Base-by-base conservation (phyloP, 768 basidiomycete species). In the Auriscalpium orientale region DNA sequence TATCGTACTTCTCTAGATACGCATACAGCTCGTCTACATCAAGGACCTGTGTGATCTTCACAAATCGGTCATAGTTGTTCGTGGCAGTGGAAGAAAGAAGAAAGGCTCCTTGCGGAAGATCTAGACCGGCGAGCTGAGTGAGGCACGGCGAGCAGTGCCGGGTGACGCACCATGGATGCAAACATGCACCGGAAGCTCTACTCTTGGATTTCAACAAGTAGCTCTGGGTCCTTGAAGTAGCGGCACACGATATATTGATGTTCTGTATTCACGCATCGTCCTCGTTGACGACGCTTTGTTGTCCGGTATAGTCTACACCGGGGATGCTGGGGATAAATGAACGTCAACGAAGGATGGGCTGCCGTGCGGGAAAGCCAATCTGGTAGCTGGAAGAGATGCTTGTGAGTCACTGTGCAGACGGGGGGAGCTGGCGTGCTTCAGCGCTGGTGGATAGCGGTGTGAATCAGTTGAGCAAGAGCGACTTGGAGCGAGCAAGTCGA, bases 131-230 rank as follows among this genome's bases (percentile, higher is more conserved):
- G 43, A 22, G 34, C 6, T 16, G 13, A 52, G 48, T 36, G 58
- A 46, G 45, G 35, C 15, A n/a, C 56, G n/a, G 21, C 13, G 20
- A 18, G 18, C 20, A 54, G n/a, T 56, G 16, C 37, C 20, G 35
- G 37, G 37, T 20, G 5, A 49, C 67, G 40, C 49, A 95, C 95
- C 95, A 98, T 98, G n/a, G 90, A 92, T 8, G 95, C 95, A 71
- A 95, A 97, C 93, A 95, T 98, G 69, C 95, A 98, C 16, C 95
- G 95, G 67, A 90, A 86, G 74, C 91, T 94, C 95, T 98, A 98
- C 69, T 97, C 93, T 70, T 97, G 95, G 76, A 95, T 97, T 71
- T 98, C 95, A 57, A 98, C 94, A 56, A 98, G 76, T 56, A 98
- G 76, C 71, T 98, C 95, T 5, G 95, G 95, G 1, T 95, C 95